Percentiles rank a stretch among this genome's conserved stretches.
Evolutionary conservation across 768 basidiomycete species (phyloP).

Genomic region (Pleurotus pulmonarius): DNA sequence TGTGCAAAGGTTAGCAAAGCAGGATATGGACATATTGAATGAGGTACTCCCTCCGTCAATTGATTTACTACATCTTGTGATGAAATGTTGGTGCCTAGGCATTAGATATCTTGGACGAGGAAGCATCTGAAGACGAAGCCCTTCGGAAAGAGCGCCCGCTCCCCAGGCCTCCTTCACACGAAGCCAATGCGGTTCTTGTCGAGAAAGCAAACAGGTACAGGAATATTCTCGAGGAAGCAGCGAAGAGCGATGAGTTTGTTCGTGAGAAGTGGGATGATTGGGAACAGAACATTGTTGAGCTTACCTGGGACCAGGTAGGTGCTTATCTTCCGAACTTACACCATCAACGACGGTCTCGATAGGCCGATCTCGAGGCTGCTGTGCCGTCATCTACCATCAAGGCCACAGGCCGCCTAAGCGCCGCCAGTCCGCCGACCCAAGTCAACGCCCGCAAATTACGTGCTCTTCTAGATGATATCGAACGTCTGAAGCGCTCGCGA

Average conservation of each 20-base stretch:
- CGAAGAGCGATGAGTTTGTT: slow-evolving; percentile 72
- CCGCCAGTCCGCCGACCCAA: slow-evolving; percentile 47
- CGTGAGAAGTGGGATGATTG: slow-evolving; percentile 86
- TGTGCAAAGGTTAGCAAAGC: slow-evolving; percentile 60
- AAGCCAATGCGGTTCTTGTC: slow-evolving; percentile 73
- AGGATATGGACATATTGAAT: slow-evolving; percentile 60
- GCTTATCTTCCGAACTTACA: not conserved
- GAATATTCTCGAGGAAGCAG: slow-evolving; percentile 66
- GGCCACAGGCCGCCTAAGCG: slow-evolving; percentile 25
- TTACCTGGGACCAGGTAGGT: slow-evolving; percentile 68
- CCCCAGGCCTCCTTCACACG: slow-evolving; percentile 64
- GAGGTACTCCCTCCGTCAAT: slow-evolving; percentile 49
- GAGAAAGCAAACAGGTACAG: slow-evolving; percentile 71
- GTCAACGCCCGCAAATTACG: slow-evolving; percentile 69
- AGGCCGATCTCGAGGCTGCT: slow-evolving; percentile 64
- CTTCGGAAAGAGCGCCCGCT: slow-evolving; percentile 47
- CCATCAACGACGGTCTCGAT: slow-evolving; percentile 4
- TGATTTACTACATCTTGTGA: not conserved
- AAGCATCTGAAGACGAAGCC: slow-evolving; percentile 82
- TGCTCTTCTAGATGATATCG: slow-evolving; percentile 72
- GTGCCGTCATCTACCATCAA: slow-evolving; percentile 62
- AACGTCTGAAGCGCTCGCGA: slow-evolving; percentile 62
- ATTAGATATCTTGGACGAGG: slow-evolving; percentile 86
- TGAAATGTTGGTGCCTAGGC: slow-evolving; percentile 43
- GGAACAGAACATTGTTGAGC: slow-evolving; percentile 65